These are phyloP conservation scores for Ammopiptanthus mongolicus DNA, from an alignment of 306 rosid genomes.

Conservation along the genomic window DNA sequence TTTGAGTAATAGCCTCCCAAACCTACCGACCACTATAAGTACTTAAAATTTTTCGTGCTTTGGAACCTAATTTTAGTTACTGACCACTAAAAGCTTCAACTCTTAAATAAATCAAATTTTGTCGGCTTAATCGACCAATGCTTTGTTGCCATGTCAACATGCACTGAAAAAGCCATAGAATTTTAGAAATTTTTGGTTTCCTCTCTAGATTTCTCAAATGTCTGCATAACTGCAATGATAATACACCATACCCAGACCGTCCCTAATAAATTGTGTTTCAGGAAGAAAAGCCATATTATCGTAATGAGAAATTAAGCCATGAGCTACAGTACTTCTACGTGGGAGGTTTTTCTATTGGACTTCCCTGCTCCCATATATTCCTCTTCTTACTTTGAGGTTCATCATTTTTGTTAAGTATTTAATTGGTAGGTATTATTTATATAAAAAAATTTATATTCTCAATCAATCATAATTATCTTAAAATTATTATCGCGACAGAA, in stretches of 20 bases:
- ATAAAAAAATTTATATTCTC: too few relatives aligned
- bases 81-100: neutral
- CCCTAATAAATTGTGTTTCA: neutral
- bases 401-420: too few relatives aligned
- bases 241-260: neutral
- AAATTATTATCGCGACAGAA: too few relatives aligned
- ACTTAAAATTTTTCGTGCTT: neutral
- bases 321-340: neutral
- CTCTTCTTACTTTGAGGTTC: too few relatives aligned
- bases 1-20: neutral
- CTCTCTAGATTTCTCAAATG: neutral
- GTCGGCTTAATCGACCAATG: neutral
- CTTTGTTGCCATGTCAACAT: neutral
- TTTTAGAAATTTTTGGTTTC: neutral
- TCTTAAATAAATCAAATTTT: neutral
- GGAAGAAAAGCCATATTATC: neutral
- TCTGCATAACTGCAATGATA: neutral
- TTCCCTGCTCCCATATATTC: too few relatives aligned
- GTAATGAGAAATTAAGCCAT: neutral
- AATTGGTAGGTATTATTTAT: too few relatives aligned
- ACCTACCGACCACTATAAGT: slow-evolving; percentile 7
- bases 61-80: slow-evolving; percentile 1
- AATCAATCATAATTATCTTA: too few relatives aligned
- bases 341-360: too few relatives aligned
- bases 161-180: neutral